Base-by-base conservation (phyloP, 2,329 filamentous ascomycete genomes). In the Colletotrichum lentis region DNA sequence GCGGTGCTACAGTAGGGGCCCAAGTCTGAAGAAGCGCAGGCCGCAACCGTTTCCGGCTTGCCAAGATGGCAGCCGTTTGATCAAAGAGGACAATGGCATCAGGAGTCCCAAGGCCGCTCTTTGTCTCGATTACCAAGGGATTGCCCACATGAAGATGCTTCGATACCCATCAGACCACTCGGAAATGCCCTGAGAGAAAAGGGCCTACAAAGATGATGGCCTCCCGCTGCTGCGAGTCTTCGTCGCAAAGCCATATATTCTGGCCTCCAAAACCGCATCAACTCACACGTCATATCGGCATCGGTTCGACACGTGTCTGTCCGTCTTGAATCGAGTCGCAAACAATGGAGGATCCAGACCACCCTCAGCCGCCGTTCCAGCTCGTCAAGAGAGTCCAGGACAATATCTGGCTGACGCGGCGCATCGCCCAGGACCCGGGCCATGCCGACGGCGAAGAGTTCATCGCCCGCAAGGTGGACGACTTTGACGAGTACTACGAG, bases 371-470 rank as follows among this genome's bases (percentile, higher is more conserved):
- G 20, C 55, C 67, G 16, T 77, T 79, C 62, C 72, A 73, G 24
- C 74, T 78, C n/a, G 31, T 76, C 69, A 76, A 78, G 47, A 61
- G 72, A 55, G 59, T 78, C 27, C 68, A 67, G 5, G 60, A 73
- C n/a, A 71, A 73, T 53, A 69, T 76, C 18, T 79, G 76, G 75
- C 71, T 80, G 39, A 77, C 80, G 49, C 69, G 71, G 16, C 74
- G 76, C 53, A 50, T 54, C n/a, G 70, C 72, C 7, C 75, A 78
- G 63, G 47, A 63, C 57, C 18, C 52, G 0, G 20, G 50, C 18
- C 67, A 67, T 52, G 64, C 58, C 52, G 67, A 69, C 56, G 73
- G 74, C 55, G 74, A 76, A 46, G 69, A 74, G 46, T 79, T 80
- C 69, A 70, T 83, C 22, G 80, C 77, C 18, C 70, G 72, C 54